phyloP scores from a whole-genome alignment of 306 rosid genomes.

The Chamaecrista fasciculata region DNA sequence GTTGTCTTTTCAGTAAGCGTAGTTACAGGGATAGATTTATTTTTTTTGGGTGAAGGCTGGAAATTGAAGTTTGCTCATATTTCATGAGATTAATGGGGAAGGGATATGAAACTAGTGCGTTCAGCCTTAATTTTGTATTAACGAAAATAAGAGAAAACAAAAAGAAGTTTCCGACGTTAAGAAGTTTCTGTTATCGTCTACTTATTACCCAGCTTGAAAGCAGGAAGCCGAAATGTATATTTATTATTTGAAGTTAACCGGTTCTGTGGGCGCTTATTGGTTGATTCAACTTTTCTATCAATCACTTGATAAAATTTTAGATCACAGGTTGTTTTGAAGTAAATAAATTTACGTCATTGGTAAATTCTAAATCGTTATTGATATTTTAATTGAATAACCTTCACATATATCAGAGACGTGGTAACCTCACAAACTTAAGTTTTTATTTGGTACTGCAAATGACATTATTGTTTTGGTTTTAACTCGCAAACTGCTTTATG shows the following conservation, averaged over 20 bases:
- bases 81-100: background rate
- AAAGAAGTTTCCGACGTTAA: constrained; percentile 7
- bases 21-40: too few species aligned
- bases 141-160: background rate
- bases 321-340: constrained; percentile 1
- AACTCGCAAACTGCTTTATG: constrained; percentile 28
- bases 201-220: constrained; percentile 14
- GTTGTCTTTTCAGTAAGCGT: background rate
- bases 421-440: background rate
- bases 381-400: background rate
- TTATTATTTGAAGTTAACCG: background rate
- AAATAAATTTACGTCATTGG: background rate
- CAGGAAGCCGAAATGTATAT: background rate
- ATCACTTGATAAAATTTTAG: constrained; percentile 19
- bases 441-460: background rate
- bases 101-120: background rate
- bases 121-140: background rate
- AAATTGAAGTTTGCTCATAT: constrained; percentile 22
- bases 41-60: too few species aligned
- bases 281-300: constrained; percentile 18
- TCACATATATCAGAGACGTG: constrained; percentile 3
- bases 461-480: constrained; percentile 2
- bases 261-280: constrained; percentile 23
- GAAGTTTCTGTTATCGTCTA: constrained; percentile 2
- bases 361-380: constrained; percentile 2